These are phyloP conservation scores for Lasiosphaeria miniovina DNA, from an alignment of 495 filamentous ascomycete species.

Conservation along the genomic window DNA sequence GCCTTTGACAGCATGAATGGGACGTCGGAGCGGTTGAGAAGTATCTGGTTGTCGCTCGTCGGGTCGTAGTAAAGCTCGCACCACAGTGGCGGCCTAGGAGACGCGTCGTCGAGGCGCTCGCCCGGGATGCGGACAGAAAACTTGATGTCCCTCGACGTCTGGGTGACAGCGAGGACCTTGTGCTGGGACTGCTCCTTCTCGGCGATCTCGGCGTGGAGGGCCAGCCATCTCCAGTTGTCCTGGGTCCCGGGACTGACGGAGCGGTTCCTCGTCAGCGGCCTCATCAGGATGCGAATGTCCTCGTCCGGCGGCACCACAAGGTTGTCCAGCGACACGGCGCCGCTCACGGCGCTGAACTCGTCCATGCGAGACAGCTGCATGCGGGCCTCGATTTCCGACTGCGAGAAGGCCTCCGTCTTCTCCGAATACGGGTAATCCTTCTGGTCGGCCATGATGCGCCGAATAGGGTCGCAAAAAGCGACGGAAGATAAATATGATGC, in stretches of 20 bases:
- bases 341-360: constrained; percentile 26
- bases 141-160: constrained; percentile 47
- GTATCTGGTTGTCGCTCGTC: constrained; percentile 46
- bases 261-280: constrained; percentile 44
- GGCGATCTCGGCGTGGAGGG: constrained; percentile 43
- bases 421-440: constrained; percentile 37
- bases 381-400: constrained; percentile 42
- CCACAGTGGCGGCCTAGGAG: constrained; percentile 38
- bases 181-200: constrained; percentile 40
- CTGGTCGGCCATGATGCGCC: constrained; percentile 37
- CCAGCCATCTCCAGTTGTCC: constrained; percentile 43
- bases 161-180: constrained; percentile 48
- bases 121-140: constrained; percentile 48
- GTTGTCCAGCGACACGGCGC: constrained; percentile 42
- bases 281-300: constrained; percentile 48
- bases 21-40: constrained; percentile 44
- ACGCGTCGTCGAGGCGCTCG: constrained; percentile 27
- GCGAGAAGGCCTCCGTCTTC: constrained; percentile 50
- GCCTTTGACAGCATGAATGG: constrained; percentile 41
- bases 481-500: neutral
- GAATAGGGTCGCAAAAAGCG: neutral
- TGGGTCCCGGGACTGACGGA: constrained; percentile 46
- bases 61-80: constrained; percentile 51
- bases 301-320: constrained; percentile 39
- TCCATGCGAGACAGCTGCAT: constrained; percentile 32